These are phyloP conservation scores for Acrocalymma vagum DNA, from an alignment of 2,329 filamentous ascomycete genomes.

Conservation along the genomic window DNA sequence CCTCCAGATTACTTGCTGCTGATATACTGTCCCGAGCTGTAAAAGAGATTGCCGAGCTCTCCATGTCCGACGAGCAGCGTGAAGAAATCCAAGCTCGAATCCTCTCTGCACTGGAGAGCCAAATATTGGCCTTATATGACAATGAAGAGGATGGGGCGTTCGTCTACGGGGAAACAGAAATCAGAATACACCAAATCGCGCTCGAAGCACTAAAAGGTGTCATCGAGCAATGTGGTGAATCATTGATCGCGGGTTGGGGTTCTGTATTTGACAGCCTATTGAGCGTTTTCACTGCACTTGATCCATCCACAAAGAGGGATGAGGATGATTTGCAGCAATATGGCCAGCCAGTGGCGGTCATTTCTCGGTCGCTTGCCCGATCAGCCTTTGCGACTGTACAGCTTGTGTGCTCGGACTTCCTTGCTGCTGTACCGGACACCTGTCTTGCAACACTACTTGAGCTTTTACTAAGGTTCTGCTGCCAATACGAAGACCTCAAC, in stretches of 20 bases:
- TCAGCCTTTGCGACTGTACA: constrained; percentile 90
- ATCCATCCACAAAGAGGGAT: neutral
- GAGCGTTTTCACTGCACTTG: constrained; percentile 69
- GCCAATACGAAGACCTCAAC: constrained; percentile 90
- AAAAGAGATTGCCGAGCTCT: constrained; percentile 58
- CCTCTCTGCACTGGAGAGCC: constrained; percentile 70
- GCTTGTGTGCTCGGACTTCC: constrained; percentile 93
- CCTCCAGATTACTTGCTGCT: constrained; percentile 58
- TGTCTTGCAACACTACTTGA: constrained; percentile 83
- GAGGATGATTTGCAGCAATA: neutral
- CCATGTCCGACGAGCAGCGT: constrained; percentile 55
- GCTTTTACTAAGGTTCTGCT: constrained; percentile 87
- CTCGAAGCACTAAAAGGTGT: constrained; percentile 83
- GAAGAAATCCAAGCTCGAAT: constrained; percentile 74
- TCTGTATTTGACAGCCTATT: constrained; percentile 85
- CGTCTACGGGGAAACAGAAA: constrained; percentile 70
- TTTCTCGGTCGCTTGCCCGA: constrained; percentile 79
- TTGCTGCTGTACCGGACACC: constrained; percentile 74
- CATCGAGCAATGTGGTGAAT: constrained; percentile 88
- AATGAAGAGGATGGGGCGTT: constrained; percentile 65
- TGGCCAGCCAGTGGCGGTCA: constrained; percentile 34
- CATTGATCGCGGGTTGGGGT: constrained; percentile 83
- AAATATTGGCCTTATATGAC: constrained; percentile 68
- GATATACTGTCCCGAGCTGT: constrained; percentile 59
- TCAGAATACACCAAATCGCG: constrained; percentile 81